These are phyloP conservation scores for Diutina rugosa DNA, from an alignment of 1,139 yeast genomes.

Conservation along the genomic window DNA sequence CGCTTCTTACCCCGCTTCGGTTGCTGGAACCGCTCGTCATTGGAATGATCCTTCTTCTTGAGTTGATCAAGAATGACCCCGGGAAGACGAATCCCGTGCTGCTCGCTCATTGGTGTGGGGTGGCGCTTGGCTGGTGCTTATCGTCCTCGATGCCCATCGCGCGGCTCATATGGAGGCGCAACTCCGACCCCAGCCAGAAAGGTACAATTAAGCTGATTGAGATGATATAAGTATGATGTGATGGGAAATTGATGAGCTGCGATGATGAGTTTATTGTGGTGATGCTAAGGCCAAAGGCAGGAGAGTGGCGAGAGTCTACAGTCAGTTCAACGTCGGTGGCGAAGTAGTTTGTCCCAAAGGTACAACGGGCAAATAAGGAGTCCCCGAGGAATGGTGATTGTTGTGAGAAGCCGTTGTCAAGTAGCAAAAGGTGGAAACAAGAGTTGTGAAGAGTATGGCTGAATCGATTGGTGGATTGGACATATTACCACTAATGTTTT, in stretches of 20 bases:
- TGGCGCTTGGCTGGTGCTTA: not conserved
- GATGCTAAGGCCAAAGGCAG: too few species aligned
- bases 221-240: not conserved
- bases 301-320: too few species aligned
- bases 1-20: slow-evolving; percentile 17
- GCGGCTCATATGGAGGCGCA: not conserved
- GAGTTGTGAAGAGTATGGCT: too few species aligned
- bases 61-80: slow-evolving; percentile 56
- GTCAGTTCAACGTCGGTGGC: too few species aligned
- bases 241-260: not conserved
- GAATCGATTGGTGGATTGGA: too few species aligned
- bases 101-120: slow-evolving; percentile 6
- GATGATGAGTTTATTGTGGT: not conserved
- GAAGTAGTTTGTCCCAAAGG: too few species aligned
- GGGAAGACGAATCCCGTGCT: slow-evolving; percentile 42
- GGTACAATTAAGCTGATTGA: not conserved
- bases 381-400: too few species aligned
- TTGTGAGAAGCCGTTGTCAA: too few species aligned
- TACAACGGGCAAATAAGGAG: too few species aligned
- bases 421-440: too few species aligned
- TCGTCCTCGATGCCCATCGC: not conserved
- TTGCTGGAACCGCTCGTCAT: slow-evolving; percentile 9
- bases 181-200: too few species aligned
- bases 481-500: too few species aligned
- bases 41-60: slow-evolving; percentile 20